Base-by-base conservation (phyloP, 176 grass and related monocot genomes). In the Ensete glaucum region DNA sequence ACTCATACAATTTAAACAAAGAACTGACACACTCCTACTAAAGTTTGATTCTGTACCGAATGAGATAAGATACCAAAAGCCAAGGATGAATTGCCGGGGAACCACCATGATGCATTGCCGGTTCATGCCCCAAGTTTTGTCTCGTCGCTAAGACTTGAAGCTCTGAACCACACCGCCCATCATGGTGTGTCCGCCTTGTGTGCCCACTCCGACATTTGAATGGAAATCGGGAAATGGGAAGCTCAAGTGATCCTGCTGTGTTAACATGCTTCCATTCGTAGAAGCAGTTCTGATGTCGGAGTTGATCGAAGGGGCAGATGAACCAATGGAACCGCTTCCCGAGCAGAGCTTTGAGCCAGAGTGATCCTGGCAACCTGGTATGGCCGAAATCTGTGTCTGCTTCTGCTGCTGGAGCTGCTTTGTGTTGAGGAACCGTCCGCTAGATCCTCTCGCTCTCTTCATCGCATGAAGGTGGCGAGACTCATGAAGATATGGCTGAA, bases 41-140 rank as follows among this genome's bases (percentile, higher is more conserved):
- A 50, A 19, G 66, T 69, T 69, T 14, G n/a, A 27, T 69, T 49
- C 12, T 7, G 49, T 69, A 29, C 10, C 26, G 17, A 69, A 69
- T 49, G 22, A 69, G 15, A 70, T 13, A 50, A 50, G 3, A n/a
- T 51, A 77, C 43, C 78, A 83, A 77, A 95, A 99, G 96, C 96
- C 96, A 99, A 99, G 91, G 96, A 99, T 99, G 91, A 95, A 80
- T 99, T 95, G 96, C 96, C 96, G 78, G 82, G 58, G 79, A 78
- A 76, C 77, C 67, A 69, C 26, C 59, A 67, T 57, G 81, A 48
- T 56, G 26, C 25, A 58, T 6, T 23, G 66, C 22, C 27, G 13
- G 11, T 20, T 66, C 83, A 54, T 50, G 73, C 69, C 76, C 51
- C 49, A 60, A 80, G 56, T 83, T 54, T 80, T 77, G 86, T 73